A percentile compares a stretch with the other conserved stretches of the same genome.
phyloP scores from a whole-genome alignment of 495 filamentous ascomycete species.

The Aspergillus biplanus region DNA sequence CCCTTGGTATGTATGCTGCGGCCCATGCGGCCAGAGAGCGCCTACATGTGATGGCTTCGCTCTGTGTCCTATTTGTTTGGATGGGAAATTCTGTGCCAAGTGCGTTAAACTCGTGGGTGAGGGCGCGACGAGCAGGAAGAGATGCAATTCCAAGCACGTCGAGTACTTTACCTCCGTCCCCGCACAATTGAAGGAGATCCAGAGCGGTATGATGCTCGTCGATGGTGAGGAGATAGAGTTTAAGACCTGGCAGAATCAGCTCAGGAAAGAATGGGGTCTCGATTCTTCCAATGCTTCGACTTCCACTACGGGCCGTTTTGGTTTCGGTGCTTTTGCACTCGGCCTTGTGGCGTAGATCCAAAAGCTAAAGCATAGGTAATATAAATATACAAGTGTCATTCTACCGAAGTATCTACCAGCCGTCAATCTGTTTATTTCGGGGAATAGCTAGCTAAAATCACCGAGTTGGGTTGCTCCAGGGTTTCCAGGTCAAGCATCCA shows the following conservation, averaged over 20 bases:
- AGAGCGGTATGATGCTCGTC: constrained; percentile 7
- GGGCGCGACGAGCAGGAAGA: constrained; percentile 13
- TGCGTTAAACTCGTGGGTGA: constrained; percentile 8
- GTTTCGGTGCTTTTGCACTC: no score
- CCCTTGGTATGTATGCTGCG: constrained; percentile 3
- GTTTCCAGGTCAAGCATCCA: background rate
- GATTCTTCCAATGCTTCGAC: no score
- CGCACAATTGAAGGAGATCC: background rate
- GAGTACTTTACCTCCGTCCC: constrained; percentile 16
- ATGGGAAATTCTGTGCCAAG: constrained; percentile 12
- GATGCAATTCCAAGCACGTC: constrained; percentile 17
- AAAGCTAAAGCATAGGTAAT: no score
- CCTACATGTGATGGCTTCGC: background rate
- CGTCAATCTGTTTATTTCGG: no score
- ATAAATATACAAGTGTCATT: no score
- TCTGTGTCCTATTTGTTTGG: constrained; percentile 20
- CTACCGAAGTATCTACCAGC: no score
- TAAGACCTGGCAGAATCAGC: no score
- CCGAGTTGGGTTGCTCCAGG: no score
- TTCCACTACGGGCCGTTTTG: no score
- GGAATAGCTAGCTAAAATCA: no score
- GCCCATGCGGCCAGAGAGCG: constrained; percentile 3
- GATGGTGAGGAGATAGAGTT: constrained; percentile 22
- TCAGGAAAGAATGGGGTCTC: no score
- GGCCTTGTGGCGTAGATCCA: no score